Base-by-base conservation (phyloP, 1,284 basidiomycete species). In the Moniliella sp. region DNA sequence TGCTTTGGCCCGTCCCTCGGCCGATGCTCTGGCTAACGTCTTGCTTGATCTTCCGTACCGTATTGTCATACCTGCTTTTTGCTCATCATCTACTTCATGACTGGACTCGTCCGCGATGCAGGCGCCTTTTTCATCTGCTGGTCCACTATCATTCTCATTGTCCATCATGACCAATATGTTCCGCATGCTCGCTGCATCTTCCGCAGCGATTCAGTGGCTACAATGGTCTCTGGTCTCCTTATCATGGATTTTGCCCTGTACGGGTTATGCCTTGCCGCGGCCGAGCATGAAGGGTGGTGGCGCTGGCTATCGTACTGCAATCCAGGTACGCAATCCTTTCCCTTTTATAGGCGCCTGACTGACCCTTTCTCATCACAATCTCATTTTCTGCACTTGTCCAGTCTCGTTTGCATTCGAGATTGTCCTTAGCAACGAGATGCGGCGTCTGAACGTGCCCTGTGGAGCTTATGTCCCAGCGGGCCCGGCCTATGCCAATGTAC, bases 261-360 rank as follows among this genome's bases (percentile, higher is more conserved):
- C 27, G 35, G 51, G 51, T 8, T 55, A 48, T 29, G 47, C 46
- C 8, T 50, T 55, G 25, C 51, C 51, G 1, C 39, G 7, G 21
- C 21, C 7, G 3, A 26, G 12, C 23, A 14, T n/a, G n/a, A n/a
- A 52, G 52, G 51, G 46, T 55, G 51, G 51, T 50, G 45, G 45
- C 39, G 40, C n/a, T 55, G 51, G 51, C 45, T 55, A 5, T 40
- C 36, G 1, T 55, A 55, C 40, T 43, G 40, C 42, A 55, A 55
- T 28, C 51, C 51, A n/a, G n/a, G n/a, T n/a, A n/a, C n/a, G n/a
- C n/a, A n/a, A n/a, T n/a, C n/a, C n/a, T n/a, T n/a, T n/a, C n/a
- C n/a, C n/a, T n/a, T n/a, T n/a, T n/a, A n/a, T n/a, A n/a, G n/a
- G n/a, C n/a, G n/a, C n/a, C n/a, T n/a, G n/a, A n/a, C n/a, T n/a